Evolutionary conservation across 306 rosid genomes (phyloP), one percentile per base, ranked within the genome.

Genomic region (Luffa aegyptiaca): DNA sequence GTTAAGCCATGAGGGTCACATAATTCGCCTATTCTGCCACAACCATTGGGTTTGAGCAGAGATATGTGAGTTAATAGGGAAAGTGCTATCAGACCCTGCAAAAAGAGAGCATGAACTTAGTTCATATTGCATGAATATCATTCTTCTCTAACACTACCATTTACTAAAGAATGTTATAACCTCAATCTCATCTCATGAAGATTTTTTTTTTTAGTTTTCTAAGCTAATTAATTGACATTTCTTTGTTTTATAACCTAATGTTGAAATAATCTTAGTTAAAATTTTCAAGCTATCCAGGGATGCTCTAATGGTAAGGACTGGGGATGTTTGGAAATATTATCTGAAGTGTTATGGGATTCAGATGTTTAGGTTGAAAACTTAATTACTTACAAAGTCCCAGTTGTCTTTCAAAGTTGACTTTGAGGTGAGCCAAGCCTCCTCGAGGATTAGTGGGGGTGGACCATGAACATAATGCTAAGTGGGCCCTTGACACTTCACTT

Each of bases 61-160:
- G 85, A 78, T 12, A 83, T 65, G n/a, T 84, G 83, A 8, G 90
- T 88, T 69, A 90, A 75, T 58, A 90, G 78, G 76, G 90, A 87
- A 39, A 88, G 58, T 68, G 82, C 58, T 52, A 84, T 76, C 64
- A 90, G 42, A 46, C 92, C 94, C 92, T 90, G 79, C 87, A 74
- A 80, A 80, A 66, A 58, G 20, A 51, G 4, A 33, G 68, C 37
- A 46, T 11, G 49, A 68, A 11, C 4, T 65, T 65, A 2, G 21
- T 45, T 37, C 26, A 17, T 18, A 16, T 8, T 2, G 6, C 48
- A 8, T 37, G 17, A 62, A 62, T 33, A 10, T 70, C 5, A 9
- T 20, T 70, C 17, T 16, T 44, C 35, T 21, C 36, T 70, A 44
- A 45, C 9, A 5, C 57, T 46, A 5, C 76, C 76, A 45, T 21